These are phyloP conservation scores for Baeospora myosura DNA, from an alignment of 1,284 basidiomycete species.

Conservation along the genomic window DNA sequence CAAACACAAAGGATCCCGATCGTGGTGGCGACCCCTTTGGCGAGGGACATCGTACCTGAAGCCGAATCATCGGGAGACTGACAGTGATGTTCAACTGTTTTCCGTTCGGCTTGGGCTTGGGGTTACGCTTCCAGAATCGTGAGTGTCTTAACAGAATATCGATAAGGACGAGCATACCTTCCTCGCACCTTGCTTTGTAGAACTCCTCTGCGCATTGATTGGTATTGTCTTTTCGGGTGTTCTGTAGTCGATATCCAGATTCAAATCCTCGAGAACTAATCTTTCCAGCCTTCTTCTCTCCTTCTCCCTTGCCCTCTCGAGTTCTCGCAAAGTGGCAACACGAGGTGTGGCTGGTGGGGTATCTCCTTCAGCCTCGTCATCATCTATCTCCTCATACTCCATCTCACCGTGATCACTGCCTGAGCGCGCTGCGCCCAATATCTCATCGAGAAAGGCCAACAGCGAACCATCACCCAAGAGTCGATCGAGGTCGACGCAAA, in stretches of 20 bases:
- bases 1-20: constrained; percentile 63
- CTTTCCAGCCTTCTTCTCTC: constrained; percentile 39
- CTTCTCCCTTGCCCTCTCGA: constrained; percentile 22
- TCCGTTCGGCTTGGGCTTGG: constrained; percentile 5
- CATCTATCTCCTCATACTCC: constrained; percentile 15
- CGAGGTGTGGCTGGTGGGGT: constrained; percentile 33
- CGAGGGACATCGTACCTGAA: constrained; percentile 54
- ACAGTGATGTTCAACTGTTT: constrained; percentile 23
- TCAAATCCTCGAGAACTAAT: constrained; percentile 47
- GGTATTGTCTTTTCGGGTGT: constrained; percentile 4
- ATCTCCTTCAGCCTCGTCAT: constrained; percentile 22
- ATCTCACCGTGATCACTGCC: constrained; percentile 8
- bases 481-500: constrained; percentile 66
- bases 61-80: constrained; percentile 45
- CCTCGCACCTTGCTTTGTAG: constrained; percentile 5
- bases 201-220: constrained; percentile 7
- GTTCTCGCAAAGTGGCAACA: constrained; percentile 9
- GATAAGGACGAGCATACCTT: constrained; percentile 19
- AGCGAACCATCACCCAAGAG: constrained; percentile 32
- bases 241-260: constrained; percentile 42
- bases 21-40: constrained; percentile 33
- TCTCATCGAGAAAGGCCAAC: constrained; percentile 34
- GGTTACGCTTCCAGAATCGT: constrained; percentile 6
- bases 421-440: constrained; percentile 1
- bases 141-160: constrained; percentile 1